phyloP scores from a whole-genome alignment of 2,329 filamentous ascomycete species.

The Penicillium occitanis region DNA sequence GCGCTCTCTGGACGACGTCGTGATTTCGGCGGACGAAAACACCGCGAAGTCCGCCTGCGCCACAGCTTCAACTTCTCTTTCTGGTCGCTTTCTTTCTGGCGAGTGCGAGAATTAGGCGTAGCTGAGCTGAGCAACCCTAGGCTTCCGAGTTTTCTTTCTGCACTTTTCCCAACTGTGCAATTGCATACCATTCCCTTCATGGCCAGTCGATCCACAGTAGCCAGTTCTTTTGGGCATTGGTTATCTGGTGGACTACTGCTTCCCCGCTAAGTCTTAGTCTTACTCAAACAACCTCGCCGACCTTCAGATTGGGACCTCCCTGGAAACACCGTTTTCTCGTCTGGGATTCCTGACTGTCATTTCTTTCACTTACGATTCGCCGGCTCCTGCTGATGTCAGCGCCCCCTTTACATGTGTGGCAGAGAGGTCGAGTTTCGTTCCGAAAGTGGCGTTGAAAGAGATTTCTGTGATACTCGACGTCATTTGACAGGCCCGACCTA shows the following conservation, averaged over 20 bases:
- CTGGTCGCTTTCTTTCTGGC: neutral
- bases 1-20: neutral
- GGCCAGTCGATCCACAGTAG: slow-evolving; percentile 12
- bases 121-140: neutral
- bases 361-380: neutral
- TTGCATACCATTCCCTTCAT: slow-evolving; percentile 12
- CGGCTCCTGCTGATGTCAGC: slow-evolving; percentile 22
- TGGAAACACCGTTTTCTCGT: neutral
- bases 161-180: neutral
- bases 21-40: slow-evolving; percentile 15
- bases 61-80: neutral
- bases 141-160: slow-evolving; percentile 10
- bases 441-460: slow-evolving; percentile 5
- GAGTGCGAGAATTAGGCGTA: neutral
- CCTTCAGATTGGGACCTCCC: neutral
- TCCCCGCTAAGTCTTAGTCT: slow-evolving; percentile 1
- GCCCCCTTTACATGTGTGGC: neutral
- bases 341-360: neutral
- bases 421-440: slow-evolving; percentile 8
- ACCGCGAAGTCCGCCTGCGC: slow-evolving; percentile 9
- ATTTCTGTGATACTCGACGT: neutral
- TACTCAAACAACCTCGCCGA: neutral
- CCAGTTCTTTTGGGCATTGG: slow-evolving; percentile 17
- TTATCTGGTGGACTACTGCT: neutral
- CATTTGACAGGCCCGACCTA: slow-evolving; percentile 5